Conservation (phyloP, 441 rosid species). For the Lagerstroemia fauriei region DNA sequence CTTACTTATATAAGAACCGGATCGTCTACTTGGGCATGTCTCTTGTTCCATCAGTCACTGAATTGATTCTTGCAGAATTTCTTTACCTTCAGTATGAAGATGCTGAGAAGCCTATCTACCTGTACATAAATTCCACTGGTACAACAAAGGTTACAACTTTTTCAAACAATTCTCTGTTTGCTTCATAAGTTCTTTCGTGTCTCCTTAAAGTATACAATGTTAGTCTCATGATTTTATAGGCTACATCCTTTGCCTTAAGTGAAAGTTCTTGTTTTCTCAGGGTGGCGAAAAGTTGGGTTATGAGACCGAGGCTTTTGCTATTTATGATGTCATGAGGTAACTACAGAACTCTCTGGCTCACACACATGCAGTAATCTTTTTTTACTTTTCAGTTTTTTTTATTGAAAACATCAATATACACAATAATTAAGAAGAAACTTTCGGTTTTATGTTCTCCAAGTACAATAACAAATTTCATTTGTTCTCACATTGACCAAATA, state of each 20-base stretch:
- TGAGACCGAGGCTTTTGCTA: slow-evolving; percentile 85
- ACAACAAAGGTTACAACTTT: slow-evolving; percentile 62
- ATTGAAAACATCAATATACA: neutral
- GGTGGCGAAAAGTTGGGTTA: slow-evolving; percentile 68
- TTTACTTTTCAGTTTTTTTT: neutral
- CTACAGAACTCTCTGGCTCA: slow-evolving; percentile 24
- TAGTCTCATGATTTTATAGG: neutral
- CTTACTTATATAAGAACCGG: slow-evolving; percentile 71
- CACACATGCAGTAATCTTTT: neutral
- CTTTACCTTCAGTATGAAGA: slow-evolving; percentile 83
- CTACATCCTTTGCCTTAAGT: neutral
- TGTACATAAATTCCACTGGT: slow-evolving; percentile 88
- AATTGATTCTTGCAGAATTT: slow-evolving; percentile 76
- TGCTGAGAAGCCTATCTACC: slow-evolving; percentile 75
- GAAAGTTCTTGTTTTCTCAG: slow-evolving; percentile 35
- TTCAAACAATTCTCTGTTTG: neutral
- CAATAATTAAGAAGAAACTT: neutral
- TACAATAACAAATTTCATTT: neutral
- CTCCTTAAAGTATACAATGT: neutral
- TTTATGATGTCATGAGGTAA: slow-evolving; percentile 84
- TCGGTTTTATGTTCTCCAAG: neutral
- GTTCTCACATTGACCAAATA: neutral
- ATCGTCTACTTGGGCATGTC: slow-evolving; percentile 96
- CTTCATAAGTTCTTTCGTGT: neutral
- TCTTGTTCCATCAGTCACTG: slow-evolving; percentile 85